Base-by-base conservation (phyloP, 495 filamentous ascomycete genomes). In the Annulohypoxylon maeteangense region DNA sequence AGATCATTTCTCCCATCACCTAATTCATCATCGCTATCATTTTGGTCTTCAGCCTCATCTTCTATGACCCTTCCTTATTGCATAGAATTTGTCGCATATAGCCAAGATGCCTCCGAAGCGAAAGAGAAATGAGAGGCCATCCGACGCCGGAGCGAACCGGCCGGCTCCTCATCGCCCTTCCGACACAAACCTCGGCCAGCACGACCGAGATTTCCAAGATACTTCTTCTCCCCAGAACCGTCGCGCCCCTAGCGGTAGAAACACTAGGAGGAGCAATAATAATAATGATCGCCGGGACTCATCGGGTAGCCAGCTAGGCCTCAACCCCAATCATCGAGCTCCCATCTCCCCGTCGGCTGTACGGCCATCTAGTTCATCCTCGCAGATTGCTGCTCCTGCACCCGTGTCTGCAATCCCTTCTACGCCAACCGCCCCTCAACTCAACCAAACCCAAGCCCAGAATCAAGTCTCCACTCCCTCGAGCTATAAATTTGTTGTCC, bases 81-180 rank as follows among this genome's bases (percentile, higher is more conserved):
- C 65, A 22, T 62, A 57, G 58, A 68, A 62, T 50, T 34, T 50
- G 61, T 72, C 42, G 65, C 59, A 54, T 47, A 12, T 22, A 56
- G 57, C 12, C 74, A 83, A 62, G 65, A 86, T 86, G 83, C 79
- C 81, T 76, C 81, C 78, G 47, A 87, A 87, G 80, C 79, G 86
- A 67, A 88, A 87, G 80, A 82, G 85, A 78, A 79, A 78, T 68
- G 85, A 86, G 18, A 72, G 75, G 62, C 77, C 78, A 27, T 76
- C 75, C 53, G 86, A 88, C 38, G 67, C 67, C 62, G 81, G 79
- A 51, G 71, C 78, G 27, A 80, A 77, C 47, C 79, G 86, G 59
- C 83, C 85, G 10, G 79, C 86, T 23, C 86, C 86, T 29, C 82
- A 88, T 78, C 81, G 85, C 4, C 86, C 86, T 44, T 78, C 76